Conservation (phyloP, 2,329 filamentous ascomycete species). For the Didymella segeticola region DNA sequence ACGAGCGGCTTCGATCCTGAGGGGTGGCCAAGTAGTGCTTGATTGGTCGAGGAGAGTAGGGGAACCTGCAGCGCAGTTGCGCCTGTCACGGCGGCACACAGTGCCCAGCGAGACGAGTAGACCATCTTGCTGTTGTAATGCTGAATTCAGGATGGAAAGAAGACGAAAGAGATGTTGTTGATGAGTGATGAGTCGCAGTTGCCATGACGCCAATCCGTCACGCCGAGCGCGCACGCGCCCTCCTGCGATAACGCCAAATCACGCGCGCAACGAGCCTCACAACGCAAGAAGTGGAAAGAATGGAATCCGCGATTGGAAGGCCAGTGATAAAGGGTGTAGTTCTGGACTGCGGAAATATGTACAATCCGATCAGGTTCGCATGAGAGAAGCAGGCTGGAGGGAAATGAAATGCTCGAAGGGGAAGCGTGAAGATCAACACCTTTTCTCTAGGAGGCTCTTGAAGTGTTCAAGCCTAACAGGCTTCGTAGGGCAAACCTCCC, state of each 20-base stretch:
- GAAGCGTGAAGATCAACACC: not conserved
- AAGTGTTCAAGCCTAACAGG: not conserved
- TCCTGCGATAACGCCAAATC: constrained; percentile 32
- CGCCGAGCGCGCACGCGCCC: constrained; percentile 26
- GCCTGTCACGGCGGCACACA: constrained; percentile 37
- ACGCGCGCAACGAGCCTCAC: constrained; percentile 23
- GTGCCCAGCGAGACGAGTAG: constrained; percentile 32
- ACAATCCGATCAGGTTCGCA: not conserved
- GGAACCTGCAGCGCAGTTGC: constrained; percentile 41
- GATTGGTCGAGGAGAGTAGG: constrained; percentile 33
- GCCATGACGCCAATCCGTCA: constrained; percentile 33
- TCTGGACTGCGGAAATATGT: too few species aligned
- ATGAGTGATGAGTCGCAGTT: constrained; percentile 31
- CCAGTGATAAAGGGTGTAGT: not conserved
- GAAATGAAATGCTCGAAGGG: not conserved
- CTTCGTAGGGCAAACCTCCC: not conserved
- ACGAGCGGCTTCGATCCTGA: constrained; percentile 40
- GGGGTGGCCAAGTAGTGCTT: constrained; percentile 31
- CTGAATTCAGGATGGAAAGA: constrained; percentile 8
- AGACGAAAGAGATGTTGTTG: constrained; percentile 22
- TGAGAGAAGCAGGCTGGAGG: not conserved
- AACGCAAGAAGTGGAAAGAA: not conserved
- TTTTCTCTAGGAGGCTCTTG: not conserved
- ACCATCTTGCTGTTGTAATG: constrained; percentile 32
- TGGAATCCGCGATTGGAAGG: not conserved